phyloP scores from a whole-genome alignment of 1,284 basidiomycete species.

The Heterobasidion annosum region DNA sequence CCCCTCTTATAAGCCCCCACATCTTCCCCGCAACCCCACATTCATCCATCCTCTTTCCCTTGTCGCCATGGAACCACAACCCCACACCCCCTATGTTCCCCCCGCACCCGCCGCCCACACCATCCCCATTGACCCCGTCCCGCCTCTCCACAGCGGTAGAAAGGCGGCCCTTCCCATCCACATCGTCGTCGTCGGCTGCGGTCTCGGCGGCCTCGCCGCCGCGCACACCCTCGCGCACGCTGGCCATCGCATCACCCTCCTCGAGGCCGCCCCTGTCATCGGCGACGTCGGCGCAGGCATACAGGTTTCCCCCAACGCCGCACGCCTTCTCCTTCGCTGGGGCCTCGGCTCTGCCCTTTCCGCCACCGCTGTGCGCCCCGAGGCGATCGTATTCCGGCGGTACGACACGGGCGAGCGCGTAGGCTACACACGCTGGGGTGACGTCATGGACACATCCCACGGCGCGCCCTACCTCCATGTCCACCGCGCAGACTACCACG shows the following conservation, averaged over 20 bases:
- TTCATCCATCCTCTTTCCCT: too few species aligned
- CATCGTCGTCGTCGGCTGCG: constrained; percentile 37
- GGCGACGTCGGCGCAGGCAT: constrained; percentile 44
- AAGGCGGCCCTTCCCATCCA: constrained; percentile 26
- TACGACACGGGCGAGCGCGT: constrained; percentile 32
- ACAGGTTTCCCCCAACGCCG: constrained; percentile 38
- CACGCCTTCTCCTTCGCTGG: constrained; percentile 31
- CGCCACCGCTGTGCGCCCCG: constrained; percentile 27
- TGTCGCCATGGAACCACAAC: neutral
- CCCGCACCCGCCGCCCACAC: neutral
- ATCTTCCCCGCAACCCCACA: too few species aligned
- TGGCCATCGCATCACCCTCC: constrained; percentile 34
- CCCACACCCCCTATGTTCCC: neutral
- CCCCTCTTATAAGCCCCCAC: too few species aligned
- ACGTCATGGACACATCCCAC: constrained; percentile 24
- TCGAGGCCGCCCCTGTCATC: constrained; percentile 32
- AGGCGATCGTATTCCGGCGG: constrained; percentile 30
- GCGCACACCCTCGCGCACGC: constrained; percentile 33
- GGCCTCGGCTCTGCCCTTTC: constrained; percentile 27
- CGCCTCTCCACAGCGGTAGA: constrained; percentile 17
- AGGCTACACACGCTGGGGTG: constrained; percentile 31
- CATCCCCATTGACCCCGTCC: constrained; percentile 9
- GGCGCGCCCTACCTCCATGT: constrained; percentile 39
- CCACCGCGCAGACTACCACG: constrained; percentile 51
- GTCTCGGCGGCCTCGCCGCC: constrained; percentile 37